Evolutionary conservation across 106 monocot species (phyloP).

Genomic region (Posidonia australis): DNA sequence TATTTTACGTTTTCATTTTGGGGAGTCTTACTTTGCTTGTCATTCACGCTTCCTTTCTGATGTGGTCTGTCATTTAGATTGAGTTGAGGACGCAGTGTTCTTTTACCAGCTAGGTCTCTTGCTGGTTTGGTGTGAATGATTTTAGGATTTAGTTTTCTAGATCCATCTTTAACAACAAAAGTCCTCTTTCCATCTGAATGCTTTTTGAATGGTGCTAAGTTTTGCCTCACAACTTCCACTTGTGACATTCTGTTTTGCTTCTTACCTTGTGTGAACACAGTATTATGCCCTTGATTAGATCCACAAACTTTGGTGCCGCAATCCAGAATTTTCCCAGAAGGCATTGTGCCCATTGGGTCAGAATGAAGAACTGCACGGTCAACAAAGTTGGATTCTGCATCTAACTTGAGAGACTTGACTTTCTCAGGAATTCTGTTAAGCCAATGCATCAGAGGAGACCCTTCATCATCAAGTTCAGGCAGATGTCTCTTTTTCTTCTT

Average conservation of each 20-base stretch:
- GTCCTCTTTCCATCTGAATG: not conserved
- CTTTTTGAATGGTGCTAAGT: not conserved
- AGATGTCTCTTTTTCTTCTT: slow-evolving; percentile 10
- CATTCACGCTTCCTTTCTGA: slow-evolving; percentile 3
- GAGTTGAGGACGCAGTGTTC: not conserved
- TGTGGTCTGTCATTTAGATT: not conserved
- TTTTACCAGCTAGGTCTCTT: slow-evolving; percentile 3
- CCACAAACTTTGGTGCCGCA: not conserved
- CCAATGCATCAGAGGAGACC: slow-evolving; percentile 31
- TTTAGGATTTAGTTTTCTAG: not conserved
- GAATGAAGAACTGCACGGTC: not conserved
- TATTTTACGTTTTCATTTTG: not conserved
- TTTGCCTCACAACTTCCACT: not conserved
- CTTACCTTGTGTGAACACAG: not conserved
- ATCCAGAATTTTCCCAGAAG: not conserved
- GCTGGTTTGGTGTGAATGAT: not conserved
- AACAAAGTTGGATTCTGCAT: not conserved
- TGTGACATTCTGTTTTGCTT: slow-evolving; percentile 3
- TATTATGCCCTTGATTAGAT: slow-evolving; percentile 1
- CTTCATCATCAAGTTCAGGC: slow-evolving; percentile 18
- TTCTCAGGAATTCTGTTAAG: slow-evolving; percentile 26
- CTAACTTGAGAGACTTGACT: slow-evolving; percentile 9
- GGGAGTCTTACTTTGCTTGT: not conserved
- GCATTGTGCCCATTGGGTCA: not conserved
- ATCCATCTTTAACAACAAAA: not conserved